phyloP scores from a whole-genome alignment of 1,139 yeast species.

The Debaryomyces coudertii region DNA sequence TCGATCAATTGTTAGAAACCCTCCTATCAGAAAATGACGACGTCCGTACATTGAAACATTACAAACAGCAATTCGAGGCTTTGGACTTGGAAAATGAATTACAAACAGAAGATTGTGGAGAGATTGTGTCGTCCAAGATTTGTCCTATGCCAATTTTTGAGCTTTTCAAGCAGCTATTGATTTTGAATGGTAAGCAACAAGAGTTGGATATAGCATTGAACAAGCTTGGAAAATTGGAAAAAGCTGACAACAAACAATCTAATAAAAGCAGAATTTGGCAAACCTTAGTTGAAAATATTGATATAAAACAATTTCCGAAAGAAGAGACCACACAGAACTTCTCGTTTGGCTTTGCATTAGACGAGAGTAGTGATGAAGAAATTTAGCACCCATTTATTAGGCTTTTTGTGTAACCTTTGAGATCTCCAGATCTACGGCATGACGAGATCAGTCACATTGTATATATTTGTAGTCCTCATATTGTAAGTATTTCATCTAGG shows the following conservation, averaged over 20 bases:
- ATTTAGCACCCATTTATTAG: slow-evolving; percentile 7
- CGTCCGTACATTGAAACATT: slow-evolving; percentile 21
- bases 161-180: slow-evolving; percentile 52
- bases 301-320: slow-evolving; percentile 30
- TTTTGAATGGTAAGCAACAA: slow-evolving; percentile 32
- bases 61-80: slow-evolving; percentile 22
- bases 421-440: neutral
- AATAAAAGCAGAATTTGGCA: slow-evolving; percentile 15
- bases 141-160: slow-evolving; percentile 62
- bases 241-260: slow-evolving; percentile 21
- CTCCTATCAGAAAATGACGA: slow-evolving; percentile 14
- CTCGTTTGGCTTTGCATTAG: slow-evolving; percentile 37
- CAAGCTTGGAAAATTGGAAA: slow-evolving; percentile 34
- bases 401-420: slow-evolving; percentile 11
- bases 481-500: neutral
- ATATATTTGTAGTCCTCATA: neutral
- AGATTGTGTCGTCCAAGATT: slow-evolving; percentile 28
- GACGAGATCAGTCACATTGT: neutral
- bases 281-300: slow-evolving; percentile 16
- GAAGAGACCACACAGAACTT: slow-evolving; percentile 26
- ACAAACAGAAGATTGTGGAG: slow-evolving; percentile 49
- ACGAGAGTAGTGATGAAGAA: slow-evolving; percentile 27
- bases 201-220: slow-evolving; percentile 37
- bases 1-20: slow-evolving; percentile 28
- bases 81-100: slow-evolving; percentile 26